Percentiles rank a stretch among this genome's conserved stretches.
Conservation (phyloP, 257 asterid species). For the Gentiana dahurica region DNA sequence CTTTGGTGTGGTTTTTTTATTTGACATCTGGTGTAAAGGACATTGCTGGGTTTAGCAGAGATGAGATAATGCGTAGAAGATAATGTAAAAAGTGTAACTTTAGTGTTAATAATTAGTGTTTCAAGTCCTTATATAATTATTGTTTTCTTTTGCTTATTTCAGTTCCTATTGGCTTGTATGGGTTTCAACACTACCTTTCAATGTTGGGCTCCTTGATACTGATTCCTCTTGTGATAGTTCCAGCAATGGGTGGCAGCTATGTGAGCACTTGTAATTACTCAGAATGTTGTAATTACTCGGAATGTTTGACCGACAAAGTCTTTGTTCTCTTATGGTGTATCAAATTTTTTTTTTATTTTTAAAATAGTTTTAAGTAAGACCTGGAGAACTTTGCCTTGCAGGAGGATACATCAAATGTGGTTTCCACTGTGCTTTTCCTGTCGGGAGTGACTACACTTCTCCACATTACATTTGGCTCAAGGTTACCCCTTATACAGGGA, state of each 20-base stretch:
- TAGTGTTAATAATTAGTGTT: too few species aligned
- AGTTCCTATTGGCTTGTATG: constrained; percentile 96
- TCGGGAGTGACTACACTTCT: constrained; percentile 87
- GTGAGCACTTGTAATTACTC: constrained; percentile 61
- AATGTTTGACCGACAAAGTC: too few species aligned
- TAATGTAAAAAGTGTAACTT: too few species aligned
- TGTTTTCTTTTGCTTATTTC: constrained; percentile 17
- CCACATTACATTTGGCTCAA: constrained; percentile 87
- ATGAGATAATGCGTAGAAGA: too few species aligned
- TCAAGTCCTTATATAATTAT: too few species aligned
- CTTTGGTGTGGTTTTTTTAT: not conserved
- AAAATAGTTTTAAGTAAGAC: constrained; percentile 8
- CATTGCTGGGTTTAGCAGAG: not conserved
- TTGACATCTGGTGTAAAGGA: constrained; percentile 3
- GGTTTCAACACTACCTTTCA: constrained; percentile 89
- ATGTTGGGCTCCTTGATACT: constrained; percentile 88
- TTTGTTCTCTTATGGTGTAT: constrained; percentile 9
- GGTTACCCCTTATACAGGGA: constrained; percentile 97
- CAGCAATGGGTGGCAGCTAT: constrained; percentile 99
- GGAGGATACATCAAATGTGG: constrained; percentile 93
- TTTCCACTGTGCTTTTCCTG: constrained; percentile 80
- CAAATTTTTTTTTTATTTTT: not conserved
- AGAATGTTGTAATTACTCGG: constrained; percentile 13
- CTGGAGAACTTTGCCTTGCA: constrained; percentile 23
- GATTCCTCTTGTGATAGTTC: constrained; percentile 92